A percentile compares a stretch with the other conserved stretches of the same genome.
phyloP scores from a whole-genome alignment of 768 basidiomycete species.

The Flagelloscypha sp. region DNA sequence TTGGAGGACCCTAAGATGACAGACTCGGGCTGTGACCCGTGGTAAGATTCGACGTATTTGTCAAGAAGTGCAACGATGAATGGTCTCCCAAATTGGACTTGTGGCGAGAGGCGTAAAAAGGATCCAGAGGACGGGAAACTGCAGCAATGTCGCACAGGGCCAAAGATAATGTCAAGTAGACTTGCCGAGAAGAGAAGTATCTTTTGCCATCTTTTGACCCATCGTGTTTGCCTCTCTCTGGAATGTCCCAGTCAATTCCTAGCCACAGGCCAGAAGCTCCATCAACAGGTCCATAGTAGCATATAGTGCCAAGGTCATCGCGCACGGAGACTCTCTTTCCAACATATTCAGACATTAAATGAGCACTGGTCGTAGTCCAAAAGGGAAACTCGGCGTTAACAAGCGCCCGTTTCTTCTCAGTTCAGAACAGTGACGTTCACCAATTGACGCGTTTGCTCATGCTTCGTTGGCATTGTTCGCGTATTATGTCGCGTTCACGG shows the following conservation, averaged over 20 bases:
- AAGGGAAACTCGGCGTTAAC: too few relatives aligned
- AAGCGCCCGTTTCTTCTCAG: too few relatives aligned
- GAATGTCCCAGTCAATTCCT: constrained; percentile 98
- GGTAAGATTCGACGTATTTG: constrained; percentile 69
- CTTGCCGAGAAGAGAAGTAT: constrained; percentile 78
- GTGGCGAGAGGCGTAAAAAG: constrained; percentile 66
- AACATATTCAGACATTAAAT: too few relatives aligned
- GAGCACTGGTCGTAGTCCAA: too few relatives aligned
- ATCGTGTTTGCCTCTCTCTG: constrained; percentile 76
- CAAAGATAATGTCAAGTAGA: constrained; percentile 9
- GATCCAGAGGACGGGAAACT: constrained; percentile 63
- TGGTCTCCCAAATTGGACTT: constrained; percentile 51
- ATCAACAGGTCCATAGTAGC: constrained; percentile 56
- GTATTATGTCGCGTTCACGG: too few relatives aligned
- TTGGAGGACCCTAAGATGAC: constrained; percentile 75
- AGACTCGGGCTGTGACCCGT: constrained; percentile 48
- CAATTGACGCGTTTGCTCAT: too few relatives aligned
- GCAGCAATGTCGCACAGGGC: constrained; percentile 8
- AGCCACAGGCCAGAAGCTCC: constrained; percentile 69
- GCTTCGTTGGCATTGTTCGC: too few relatives aligned
- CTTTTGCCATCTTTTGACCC: constrained; percentile 68
- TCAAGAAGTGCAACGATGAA: constrained; percentile 67
- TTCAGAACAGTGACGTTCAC: too few relatives aligned
- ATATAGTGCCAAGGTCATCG: constrained; percentile 59
- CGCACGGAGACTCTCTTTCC: constrained; percentile 50